phyloP scores from a whole-genome alignment of 495 filamentous ascomycete species.

The Neurospora sp. region DNA sequence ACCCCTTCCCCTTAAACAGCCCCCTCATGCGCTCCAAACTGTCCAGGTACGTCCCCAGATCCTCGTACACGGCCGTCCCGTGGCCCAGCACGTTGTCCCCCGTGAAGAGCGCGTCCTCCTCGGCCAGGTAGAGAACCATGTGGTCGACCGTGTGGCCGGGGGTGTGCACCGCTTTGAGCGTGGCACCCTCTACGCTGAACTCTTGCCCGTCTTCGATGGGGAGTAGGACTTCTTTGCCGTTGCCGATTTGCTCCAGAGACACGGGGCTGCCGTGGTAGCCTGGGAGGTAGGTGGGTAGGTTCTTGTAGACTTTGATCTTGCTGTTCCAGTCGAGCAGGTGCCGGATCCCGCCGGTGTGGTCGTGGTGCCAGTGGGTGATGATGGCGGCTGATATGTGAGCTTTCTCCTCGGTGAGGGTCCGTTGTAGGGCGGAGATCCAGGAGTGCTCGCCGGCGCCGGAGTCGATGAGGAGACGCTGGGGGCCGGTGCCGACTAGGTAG shows the following conservation, averaged over 20 bases:
- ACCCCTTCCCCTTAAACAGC: constrained; percentile 58
- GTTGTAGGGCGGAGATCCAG: constrained; percentile 51
- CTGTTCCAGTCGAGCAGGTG: constrained; percentile 58
- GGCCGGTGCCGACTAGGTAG: constrained; percentile 68
- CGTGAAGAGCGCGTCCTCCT: constrained; percentile 83
- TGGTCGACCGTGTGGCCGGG: constrained; percentile 88
- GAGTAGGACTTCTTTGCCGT: not conserved
- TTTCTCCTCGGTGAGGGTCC: constrained; percentile 54
- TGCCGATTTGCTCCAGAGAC: not conserved
- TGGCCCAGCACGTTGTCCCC: constrained; percentile 93
- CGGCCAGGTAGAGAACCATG: constrained; percentile 60
- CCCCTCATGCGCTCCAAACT: constrained; percentile 62
- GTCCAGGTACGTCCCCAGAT: constrained; percentile 61
- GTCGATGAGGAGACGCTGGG: constrained; percentile 63
- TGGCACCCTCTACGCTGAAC: constrained; percentile 68
- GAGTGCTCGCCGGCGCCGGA: constrained; percentile 60
- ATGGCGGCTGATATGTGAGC: constrained; percentile 53
- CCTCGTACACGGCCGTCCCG: constrained; percentile 87
- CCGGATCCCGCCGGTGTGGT: constrained; percentile 67
- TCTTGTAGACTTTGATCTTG: constrained; percentile 43
- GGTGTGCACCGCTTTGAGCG: constrained; percentile 61
- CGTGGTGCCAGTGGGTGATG: constrained; percentile 84
- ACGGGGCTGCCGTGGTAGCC: not conserved
- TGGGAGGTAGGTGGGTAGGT: constrained; percentile 28
- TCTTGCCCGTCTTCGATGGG: constrained; percentile 58